Evolutionary conservation across 257 asterid genomes (phyloP).

Genomic region (Solanum piurae): DNA sequence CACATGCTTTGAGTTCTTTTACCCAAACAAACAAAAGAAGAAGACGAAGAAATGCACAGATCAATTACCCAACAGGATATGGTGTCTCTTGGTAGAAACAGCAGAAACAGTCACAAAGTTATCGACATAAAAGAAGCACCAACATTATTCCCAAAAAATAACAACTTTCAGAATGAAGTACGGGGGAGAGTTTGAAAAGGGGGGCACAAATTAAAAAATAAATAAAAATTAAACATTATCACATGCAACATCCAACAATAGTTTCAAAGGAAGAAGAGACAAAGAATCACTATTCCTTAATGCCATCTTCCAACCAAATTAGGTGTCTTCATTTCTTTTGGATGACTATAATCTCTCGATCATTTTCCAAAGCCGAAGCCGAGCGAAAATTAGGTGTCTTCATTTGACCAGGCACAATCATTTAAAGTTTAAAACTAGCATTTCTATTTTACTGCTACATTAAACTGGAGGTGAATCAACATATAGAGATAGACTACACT

Average conservation of each 20-base stretch:
- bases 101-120: not conserved
- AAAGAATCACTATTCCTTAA: not conserved
- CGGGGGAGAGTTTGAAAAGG: not conserved
- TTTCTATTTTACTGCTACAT: not conserved
- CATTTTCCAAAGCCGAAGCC: not conserved
- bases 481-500: not conserved
- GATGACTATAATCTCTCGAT: not conserved
- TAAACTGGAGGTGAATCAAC: not conserved
- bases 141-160: not conserved
- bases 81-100: not conserved
- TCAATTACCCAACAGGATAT: not conserved
- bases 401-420: not conserved
- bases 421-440: not conserved
- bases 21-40: conserved; percentile 4
- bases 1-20: conserved; percentile 43
- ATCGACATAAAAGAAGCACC: not conserved
- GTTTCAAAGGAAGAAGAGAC: not conserved
- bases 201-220: not conserved
- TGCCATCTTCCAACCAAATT: not conserved
- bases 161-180: not conserved
- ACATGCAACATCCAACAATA: not conserved
- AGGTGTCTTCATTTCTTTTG: not conserved
- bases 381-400: not conserved
- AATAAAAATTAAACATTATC: not conserved
- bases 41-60: not conserved